These are phyloP conservation scores for Paramecium sonneborni DNA, from an alignment of 73 alveolate genomes.

Conservation along the genomic window DNA sequence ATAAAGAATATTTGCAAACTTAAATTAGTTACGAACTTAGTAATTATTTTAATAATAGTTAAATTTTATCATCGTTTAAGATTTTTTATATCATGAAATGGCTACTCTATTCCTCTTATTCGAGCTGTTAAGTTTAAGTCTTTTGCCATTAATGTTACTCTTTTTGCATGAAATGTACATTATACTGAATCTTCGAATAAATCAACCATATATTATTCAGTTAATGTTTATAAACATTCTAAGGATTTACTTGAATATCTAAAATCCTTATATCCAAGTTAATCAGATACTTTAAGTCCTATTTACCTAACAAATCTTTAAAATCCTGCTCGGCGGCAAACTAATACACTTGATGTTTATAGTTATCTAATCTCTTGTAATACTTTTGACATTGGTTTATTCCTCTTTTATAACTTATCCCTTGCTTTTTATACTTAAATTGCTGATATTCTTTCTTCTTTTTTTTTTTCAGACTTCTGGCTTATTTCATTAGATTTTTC, in stretches of 20 bases:
- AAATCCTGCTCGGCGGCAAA: conserved; percentile 46
- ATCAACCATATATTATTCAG: conserved; percentile 7
- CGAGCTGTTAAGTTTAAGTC: conserved; percentile 69
- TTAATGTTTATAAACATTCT: not conserved
- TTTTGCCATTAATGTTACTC: conserved; percentile 71
- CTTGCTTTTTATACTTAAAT: conserved; percentile 24
- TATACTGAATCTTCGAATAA: conserved; percentile 15
- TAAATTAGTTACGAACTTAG: too few relatives aligned
- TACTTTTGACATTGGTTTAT: conserved; percentile 33
- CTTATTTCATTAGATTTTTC: not conserved
- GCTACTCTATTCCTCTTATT: conserved; percentile 61
- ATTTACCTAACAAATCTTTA: not conserved
- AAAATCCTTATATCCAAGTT: not conserved
- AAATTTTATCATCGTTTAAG: not conserved
- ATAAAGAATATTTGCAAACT: too few relatives aligned
- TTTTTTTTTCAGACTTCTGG: not conserved
- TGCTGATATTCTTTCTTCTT: not conserved
- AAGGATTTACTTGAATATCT: conserved; percentile 3
- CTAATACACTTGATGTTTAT: not conserved
- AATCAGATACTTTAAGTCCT: not conserved
- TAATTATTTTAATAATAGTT: not conserved
- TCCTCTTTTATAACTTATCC: not conserved
- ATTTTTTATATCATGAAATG: conserved; percentile 22
- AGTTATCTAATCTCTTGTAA: not conserved
- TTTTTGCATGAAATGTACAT: conserved; percentile 74